phyloP scores from a whole-genome alignment of 495 filamentous ascomycete genomes.

The Annulohypoxylon bovei region DNA sequence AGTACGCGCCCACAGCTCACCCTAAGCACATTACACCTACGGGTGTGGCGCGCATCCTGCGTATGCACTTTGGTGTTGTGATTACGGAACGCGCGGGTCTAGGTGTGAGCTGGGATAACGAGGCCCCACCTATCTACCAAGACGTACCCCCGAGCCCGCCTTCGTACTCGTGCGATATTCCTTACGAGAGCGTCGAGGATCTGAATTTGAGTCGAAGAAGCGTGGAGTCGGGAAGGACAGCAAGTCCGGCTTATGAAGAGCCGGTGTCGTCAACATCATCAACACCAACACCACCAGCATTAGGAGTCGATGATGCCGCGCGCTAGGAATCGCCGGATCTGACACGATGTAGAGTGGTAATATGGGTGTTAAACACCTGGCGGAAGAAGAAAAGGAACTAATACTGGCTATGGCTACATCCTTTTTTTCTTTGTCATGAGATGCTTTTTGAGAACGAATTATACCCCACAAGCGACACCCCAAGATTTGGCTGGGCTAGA shows the following conservation, averaged over 20 bases:
- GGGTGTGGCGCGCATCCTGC: constrained; percentile 86
- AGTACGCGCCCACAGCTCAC: constrained; percentile 79
- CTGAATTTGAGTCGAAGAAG: constrained; percentile 21
- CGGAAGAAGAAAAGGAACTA: not conserved
- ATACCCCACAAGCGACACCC: constrained; percentile 35
- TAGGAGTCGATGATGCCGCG: not conserved
- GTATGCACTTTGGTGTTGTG: constrained; percentile 87
- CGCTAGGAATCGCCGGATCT: constrained; percentile 25
- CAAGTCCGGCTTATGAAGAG: constrained; percentile 34
- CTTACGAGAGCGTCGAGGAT: constrained; percentile 39
- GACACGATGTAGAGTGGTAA: not conserved
- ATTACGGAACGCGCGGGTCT: constrained; percentile 87
- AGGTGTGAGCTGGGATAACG: constrained; percentile 97
- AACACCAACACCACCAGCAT: not conserved
- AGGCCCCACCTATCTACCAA: constrained; percentile 93
- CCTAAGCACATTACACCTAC: constrained; percentile 81
- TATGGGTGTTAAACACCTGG: constrained; percentile 6
- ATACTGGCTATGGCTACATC: not conserved
- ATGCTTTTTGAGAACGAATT: constrained; percentile 20
- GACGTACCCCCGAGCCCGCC: constrained; percentile 92
- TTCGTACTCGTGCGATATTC: constrained; percentile 62
- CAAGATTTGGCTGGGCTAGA: not conserved
- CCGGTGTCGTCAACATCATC: constrained; percentile 14
- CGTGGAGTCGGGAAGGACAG: constrained; percentile 1
- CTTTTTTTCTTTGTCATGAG: constrained; percentile 1